These are phyloP conservation scores for Sabuloglossum arenarium DNA, from an alignment of 495 filamentous ascomycete species.

Conservation along the genomic window DNA sequence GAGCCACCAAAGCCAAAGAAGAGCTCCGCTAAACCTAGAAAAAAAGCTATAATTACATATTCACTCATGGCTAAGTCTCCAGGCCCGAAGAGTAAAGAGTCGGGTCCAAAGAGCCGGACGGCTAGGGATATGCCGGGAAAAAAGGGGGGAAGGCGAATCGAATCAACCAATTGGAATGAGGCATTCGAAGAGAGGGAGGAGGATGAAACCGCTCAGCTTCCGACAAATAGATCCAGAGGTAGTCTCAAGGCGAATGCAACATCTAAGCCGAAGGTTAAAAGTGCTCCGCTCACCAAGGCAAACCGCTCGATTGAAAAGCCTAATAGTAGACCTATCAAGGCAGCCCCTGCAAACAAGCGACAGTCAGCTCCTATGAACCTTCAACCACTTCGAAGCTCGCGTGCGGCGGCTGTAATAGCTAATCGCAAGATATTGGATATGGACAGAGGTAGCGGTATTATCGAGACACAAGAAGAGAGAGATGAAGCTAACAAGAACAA, in stretches of 20 bases:
- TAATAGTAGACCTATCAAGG: neutral
- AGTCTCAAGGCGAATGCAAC: neutral
- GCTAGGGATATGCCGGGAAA: neutral
- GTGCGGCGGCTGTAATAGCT: neutral
- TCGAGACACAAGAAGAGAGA: neutral
- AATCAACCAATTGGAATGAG: neutral
- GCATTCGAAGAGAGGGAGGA: neutral
- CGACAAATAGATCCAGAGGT: too few relatives aligned
- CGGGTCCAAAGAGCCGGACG: neutral
- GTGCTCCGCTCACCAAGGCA: neutral
- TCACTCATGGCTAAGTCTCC: neutral
- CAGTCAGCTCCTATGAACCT: neutral
- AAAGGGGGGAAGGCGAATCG: neutral
- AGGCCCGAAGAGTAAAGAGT: neutral
- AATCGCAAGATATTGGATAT: neutral
- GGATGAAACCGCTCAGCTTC: neutral
- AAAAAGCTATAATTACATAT: neutral
- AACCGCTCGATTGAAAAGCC: neutral
- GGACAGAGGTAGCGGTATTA: neutral
- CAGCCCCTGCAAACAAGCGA: neutral
- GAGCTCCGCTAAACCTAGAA: neutral
- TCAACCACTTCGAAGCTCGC: neutral
- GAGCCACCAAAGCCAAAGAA: neutral
- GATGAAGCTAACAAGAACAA: neutral
- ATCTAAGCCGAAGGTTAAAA: neutral